phyloP scores from a whole-genome alignment of 2,329 filamentous ascomycete genomes.

The Zalaria obscura region DNA sequence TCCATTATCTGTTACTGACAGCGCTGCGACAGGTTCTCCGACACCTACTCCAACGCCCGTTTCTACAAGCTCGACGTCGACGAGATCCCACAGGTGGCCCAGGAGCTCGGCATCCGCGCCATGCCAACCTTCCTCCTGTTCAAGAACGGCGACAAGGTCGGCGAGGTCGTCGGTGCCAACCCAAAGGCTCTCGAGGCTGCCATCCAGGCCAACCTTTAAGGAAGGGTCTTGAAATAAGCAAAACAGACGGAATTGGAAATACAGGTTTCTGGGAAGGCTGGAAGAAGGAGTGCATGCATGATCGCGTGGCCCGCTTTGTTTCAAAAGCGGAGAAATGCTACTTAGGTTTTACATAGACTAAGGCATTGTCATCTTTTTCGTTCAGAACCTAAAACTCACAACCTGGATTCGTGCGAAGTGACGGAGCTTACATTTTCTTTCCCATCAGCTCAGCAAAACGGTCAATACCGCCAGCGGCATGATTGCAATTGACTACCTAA shows the following conservation, averaged over 20 bases:
- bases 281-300: too few relatives aligned
- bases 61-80: constrained; percentile 94
- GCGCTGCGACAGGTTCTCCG: constrained; percentile 36
- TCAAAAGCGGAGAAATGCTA: too few relatives aligned
- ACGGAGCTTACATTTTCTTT: too few relatives aligned
- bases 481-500: too few relatives aligned
- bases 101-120: constrained; percentile 67
- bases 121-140: constrained; percentile 90
- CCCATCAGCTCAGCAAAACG: too few relatives aligned
- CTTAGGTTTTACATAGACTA: too few relatives aligned
- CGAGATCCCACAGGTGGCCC: constrained; percentile 57
- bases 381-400: too few relatives aligned
- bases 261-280: too few relatives aligned
- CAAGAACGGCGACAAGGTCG: constrained; percentile 60
- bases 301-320: too few relatives aligned
- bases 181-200: constrained; percentile 48
- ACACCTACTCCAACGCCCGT: constrained; percentile 44
- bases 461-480: too few relatives aligned
- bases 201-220: constrained; percentile 24
- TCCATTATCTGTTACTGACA: neutral
- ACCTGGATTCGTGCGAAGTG: too few relatives aligned
- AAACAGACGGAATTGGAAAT: neutral
- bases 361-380: too few relatives aligned
- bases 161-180: constrained; percentile 69
- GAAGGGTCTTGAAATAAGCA: neutral